Percentiles rank a stretch among this genome's conserved stretches.
These are phyloP conservation scores for Phoma sp. DNA, from an alignment of 2,329 filamentous ascomycete genomes.

Conservation along the genomic window DNA sequence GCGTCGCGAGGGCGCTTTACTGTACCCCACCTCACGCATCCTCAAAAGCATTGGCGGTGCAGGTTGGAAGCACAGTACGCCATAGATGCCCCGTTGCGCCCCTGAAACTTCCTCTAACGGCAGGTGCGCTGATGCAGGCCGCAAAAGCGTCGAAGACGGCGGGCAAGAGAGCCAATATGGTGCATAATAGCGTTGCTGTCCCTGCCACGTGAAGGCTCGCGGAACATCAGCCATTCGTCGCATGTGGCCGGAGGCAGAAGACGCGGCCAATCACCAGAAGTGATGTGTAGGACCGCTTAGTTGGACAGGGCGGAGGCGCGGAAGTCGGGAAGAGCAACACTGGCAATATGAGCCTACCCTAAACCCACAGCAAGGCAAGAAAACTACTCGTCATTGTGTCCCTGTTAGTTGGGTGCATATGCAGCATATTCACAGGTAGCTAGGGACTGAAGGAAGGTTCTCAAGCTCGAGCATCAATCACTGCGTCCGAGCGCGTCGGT, in stretches of 20 bases:
- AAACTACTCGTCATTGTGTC: no score
- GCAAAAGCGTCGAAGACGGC: conserved; percentile 13
- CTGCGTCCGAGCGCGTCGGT: neutral
- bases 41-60: neutral
- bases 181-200: conserved; percentile 7
- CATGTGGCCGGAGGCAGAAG: conserved; percentile 6
- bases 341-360: no score
- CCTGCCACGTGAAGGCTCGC: conserved; percentile 7
- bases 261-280: conserved; percentile 5
- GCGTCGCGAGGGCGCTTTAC: neutral
- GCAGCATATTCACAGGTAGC: no score
- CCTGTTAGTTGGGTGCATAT: no score
- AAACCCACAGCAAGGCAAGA: no score
- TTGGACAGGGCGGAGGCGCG: conserved; percentile 12
- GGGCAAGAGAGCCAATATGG: conserved; percentile 10
- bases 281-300: conserved; percentile 20
- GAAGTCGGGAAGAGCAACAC: neutral
- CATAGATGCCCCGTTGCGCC: neutral
- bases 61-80: conserved; percentile 11
- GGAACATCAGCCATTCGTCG: neutral
- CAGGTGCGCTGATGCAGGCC: conserved; percentile 8
- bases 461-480: neutral
- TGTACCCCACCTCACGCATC: conserved; percentile 1
- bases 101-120: conserved; percentile 15
- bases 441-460: no score